A percentile compares a stretch with the other conserved stretches of the same genome.
phyloP scores from a whole-genome alignment of 371 early-diverging fungal species.

The Mucor indicus region DNA sequence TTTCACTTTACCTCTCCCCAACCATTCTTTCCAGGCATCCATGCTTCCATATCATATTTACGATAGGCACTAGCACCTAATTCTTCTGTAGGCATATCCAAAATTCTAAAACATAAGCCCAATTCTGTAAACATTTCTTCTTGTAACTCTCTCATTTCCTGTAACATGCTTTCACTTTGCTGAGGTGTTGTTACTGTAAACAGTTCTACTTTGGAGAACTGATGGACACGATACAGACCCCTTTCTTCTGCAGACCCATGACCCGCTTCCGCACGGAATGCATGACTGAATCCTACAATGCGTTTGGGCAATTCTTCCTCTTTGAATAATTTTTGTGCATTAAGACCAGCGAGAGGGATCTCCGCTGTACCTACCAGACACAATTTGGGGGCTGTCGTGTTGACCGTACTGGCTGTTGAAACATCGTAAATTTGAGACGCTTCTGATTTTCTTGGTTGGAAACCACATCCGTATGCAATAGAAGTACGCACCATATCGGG shows the following conservation, averaged over 20 bases:
- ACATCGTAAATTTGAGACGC: conserved; percentile 86
- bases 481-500: conserved; percentile 86
- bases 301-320: conserved; percentile 62
- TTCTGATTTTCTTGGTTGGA: conserved; percentile 75
- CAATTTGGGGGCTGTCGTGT: conserved; percentile 35
- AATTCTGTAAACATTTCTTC: conserved; percentile 73
- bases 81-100: conserved; percentile 94
- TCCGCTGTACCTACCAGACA: conserved; percentile 91
- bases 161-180: conserved; percentile 65
- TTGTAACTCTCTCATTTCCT: conserved; percentile 75
- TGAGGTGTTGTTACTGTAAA: conserved; percentile 73
- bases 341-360: conserved; percentile 87
- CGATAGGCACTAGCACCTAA: conserved; percentile 90
- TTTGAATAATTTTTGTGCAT: conserved; percentile 58
- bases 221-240: conserved; percentile 92
- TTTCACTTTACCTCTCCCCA: conserved; percentile 82
- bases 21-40: conserved; percentile 85
- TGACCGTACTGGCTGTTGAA: conserved; percentile 42
- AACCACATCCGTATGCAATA: conserved; percentile 88
- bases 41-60: conserved; percentile 94
- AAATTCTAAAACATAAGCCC: conserved; percentile 77
- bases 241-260: conserved; percentile 82
- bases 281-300: conserved; percentile 78
- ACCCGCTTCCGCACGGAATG: conserved; percentile 91
- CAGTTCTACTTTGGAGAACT: conserved; percentile 92